Percentiles rank a stretch among this genome's conserved stretches.
Conservation (phyloP, 306 rosid species). For the Cucurbita argyrosperma region DNA sequence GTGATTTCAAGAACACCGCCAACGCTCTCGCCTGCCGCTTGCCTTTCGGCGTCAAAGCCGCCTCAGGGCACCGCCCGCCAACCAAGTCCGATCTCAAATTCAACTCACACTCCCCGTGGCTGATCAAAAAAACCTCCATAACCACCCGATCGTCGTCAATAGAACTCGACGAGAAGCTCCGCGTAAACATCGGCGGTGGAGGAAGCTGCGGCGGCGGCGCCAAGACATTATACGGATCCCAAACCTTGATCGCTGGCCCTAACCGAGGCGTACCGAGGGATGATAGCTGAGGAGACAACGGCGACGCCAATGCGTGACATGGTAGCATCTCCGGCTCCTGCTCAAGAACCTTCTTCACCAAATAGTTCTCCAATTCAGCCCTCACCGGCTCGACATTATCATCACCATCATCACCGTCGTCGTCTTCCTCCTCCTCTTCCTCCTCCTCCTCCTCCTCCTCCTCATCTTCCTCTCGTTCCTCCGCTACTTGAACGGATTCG, state of each 20-base stretch:
- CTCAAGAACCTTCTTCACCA: slow-evolving; percentile 66
- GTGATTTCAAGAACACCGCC: slow-evolving; percentile 84
- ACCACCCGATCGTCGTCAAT: slow-evolving; percentile 40
- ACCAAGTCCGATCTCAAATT: slow-evolving; percentile 65
- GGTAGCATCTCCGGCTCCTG: slow-evolving; percentile 97
- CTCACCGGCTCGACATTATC: slow-evolving; percentile 18
- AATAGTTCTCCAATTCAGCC: slow-evolving; percentile 25
- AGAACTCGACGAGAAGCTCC: slow-evolving; percentile 39
- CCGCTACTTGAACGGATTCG: slow-evolving; percentile 45
- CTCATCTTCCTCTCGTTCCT: slow-evolving; percentile 36
- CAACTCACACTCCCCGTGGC: slow-evolving; percentile 86
- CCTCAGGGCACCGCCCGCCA: slow-evolving; percentile 56
- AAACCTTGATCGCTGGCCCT: slow-evolving; percentile 87
- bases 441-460: slow-evolving; percentile 28
- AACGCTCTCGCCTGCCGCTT: slow-evolving; percentile 83
- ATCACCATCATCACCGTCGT: slow-evolving; percentile 23
- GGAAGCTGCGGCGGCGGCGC: slow-evolving; percentile 52
- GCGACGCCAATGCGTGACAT: slow-evolving; percentile 85
- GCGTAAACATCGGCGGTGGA: slow-evolving; percentile 34
- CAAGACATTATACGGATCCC: slow-evolving; percentile 90
- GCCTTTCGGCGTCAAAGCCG: slow-evolving; percentile 51
- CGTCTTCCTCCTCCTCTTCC: slow-evolving; percentile 28
- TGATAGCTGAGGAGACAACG: slow-evolving; percentile 89
- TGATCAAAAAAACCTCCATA: slow-evolving; percentile 65
- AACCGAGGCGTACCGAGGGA: slow-evolving; percentile 80